phyloP scores from a whole-genome alignment of 179 eudicot genomes.

The Vitellaria paradoxa region DNA sequence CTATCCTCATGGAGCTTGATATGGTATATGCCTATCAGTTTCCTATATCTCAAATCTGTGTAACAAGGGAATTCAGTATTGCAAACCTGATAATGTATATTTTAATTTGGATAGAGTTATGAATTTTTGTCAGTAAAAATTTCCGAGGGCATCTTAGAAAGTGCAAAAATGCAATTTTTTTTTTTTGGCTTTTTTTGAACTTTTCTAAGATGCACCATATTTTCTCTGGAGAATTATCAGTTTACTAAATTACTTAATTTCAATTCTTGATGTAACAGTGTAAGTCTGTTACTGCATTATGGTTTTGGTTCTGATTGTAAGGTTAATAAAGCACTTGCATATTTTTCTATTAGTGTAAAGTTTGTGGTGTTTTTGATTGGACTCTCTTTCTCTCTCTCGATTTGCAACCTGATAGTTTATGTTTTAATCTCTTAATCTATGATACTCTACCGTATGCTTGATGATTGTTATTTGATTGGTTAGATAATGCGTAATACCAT shows the following conservation, averaged over 20 bases:
- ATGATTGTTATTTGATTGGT: background rate
- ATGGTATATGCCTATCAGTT: background rate
- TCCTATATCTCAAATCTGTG: background rate
- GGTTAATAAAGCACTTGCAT: constrained; percentile 4
- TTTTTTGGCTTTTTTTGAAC: background rate
- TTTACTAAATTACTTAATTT: background rate
- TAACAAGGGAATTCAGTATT: background rate
- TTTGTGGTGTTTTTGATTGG: background rate
- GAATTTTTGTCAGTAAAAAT: background rate
- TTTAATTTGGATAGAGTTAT: background rate
- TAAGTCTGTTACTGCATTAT: background rate
- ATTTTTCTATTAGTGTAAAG: background rate
- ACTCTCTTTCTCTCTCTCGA: background rate
- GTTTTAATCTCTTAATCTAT: background rate
- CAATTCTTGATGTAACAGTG: background rate
- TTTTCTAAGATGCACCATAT: background rate
- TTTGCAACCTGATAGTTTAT: background rate
- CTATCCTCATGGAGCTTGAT: constrained; percentile 4
- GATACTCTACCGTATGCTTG: background rate
- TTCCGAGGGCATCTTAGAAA: background rate
- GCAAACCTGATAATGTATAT: background rate
- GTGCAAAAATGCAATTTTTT: background rate
- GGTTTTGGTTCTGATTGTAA: constrained; percentile 5
- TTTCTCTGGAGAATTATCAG: background rate
- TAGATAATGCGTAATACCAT: background rate